Base-by-base conservation (phyloP, 345 rosid genomes). In the Reutealis trisperma region DNA sequence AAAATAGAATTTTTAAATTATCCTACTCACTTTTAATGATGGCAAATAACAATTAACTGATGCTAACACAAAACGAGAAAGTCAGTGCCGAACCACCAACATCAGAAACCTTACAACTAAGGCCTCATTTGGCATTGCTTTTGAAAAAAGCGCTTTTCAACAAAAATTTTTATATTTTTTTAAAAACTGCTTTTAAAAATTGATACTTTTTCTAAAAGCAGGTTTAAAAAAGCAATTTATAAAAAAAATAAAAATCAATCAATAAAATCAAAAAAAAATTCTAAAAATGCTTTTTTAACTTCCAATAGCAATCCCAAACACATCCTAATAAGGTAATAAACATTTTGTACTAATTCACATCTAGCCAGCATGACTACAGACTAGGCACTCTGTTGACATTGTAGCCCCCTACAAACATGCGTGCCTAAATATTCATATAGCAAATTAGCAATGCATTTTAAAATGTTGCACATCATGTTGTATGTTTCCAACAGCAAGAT, bases 401-500 rank as follows among this genome's bases (percentile, higher is more conserved):
- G 15, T 8, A 2, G 15, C 54, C 16, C 14, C 8, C 49, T 67
- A 44, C 24, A 14, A 67, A 67, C 54, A n/a, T 66, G 70, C 18
- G 51, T 16, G 30, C 30, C 9, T 13, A 16, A 4, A 12, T 24
- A 34, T 37, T 8, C 25, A 19, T 13, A 55, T 30, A 41, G 4
- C 51, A 47, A 47, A 47, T 49, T 49, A 49, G 1, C 30, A 61
- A 30, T 42, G 58, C 54, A 37, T 34, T 15, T 66, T 58, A 22
- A 18, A 63, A 7, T 22, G 21, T 55, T 41, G 34, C 71, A 25
- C 11, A 34, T 32, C 22, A 52, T 8, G 8, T 32, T 74, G 37
- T 47, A 41, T 52, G 41, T 42, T 75, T 75, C 69, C 65, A 55
- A 45, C 52, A 55, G 71, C 34, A 54, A 25, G 59, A 63, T 49